phyloP scores from a whole-genome alignment of 2,329 filamentous ascomycete species.

The Purpureocillium lavendulum region DNA sequence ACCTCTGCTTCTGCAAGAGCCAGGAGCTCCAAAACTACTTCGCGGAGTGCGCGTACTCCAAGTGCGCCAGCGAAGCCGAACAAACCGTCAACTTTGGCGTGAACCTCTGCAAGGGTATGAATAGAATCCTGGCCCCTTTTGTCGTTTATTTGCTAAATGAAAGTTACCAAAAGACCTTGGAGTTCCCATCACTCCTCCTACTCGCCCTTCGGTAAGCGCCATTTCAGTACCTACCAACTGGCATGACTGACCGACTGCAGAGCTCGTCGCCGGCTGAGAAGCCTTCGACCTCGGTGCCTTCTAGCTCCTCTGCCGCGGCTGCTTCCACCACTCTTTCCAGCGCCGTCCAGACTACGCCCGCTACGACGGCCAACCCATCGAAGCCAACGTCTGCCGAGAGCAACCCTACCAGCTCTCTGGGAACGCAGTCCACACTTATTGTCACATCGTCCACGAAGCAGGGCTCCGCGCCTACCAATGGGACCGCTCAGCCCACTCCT shows the following conservation, averaged over 20 bases:
- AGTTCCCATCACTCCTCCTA: background rate
- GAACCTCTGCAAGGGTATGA: conserved; percentile 20
- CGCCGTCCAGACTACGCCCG: background rate
- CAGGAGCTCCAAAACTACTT: conserved; percentile 14
- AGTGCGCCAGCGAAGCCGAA: conserved; percentile 6
- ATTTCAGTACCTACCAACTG: too few species aligned
- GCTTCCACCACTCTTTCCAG: background rate
- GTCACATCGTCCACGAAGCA: background rate
- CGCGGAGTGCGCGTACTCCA: conserved; percentile 12
- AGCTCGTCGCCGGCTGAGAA: background rate
- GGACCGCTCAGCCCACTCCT: background rate
- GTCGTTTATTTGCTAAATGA: too few species aligned
- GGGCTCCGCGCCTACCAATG: background rate
- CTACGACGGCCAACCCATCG: background rate
- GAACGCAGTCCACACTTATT: background rate
- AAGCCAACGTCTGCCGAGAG: background rate
- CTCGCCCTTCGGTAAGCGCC: background rate
- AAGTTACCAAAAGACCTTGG: too few species aligned
- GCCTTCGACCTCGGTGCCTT: background rate
- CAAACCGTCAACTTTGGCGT: conserved; percentile 13
- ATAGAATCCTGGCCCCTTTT: too few species aligned
- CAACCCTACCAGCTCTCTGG: background rate
- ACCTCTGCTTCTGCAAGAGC: conserved; percentile 20
- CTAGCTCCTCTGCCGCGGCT: background rate
- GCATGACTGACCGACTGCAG: too few species aligned